Conservation (phyloP, 1,139 yeast genomes). For the Yamadazyma kanchanaburiensis region DNA sequence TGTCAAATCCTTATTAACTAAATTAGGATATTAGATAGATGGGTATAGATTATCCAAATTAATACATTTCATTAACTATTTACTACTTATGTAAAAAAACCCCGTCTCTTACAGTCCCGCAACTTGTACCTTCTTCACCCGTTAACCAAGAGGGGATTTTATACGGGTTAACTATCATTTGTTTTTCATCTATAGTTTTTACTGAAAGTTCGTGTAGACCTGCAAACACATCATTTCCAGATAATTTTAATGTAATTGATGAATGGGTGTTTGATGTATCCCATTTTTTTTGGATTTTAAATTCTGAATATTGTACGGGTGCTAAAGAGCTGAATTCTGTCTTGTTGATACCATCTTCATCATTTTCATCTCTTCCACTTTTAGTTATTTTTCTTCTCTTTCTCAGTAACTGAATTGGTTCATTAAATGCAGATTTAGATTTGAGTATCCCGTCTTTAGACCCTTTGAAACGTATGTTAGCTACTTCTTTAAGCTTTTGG, state of each 20-base stretch:
- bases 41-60: no score
- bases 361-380: constrained; percentile 5
- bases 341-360: constrained; percentile 13
- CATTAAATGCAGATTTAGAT: constrained; percentile 36
- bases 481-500: constrained; percentile 12
- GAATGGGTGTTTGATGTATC: constrained; percentile 11
- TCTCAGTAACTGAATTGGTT: constrained; percentile 15
- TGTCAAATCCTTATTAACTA: constrained; percentile 25
- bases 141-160: constrained; percentile 73
- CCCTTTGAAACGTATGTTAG: constrained; percentile 60
- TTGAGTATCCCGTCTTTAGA: constrained; percentile 27
- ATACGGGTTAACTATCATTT: constrained; percentile 49
- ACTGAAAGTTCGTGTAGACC: constrained; percentile 76
- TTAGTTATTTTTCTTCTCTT: constrained; percentile 2
- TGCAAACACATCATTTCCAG: constrained; percentile 77
- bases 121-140: constrained; percentile 62
- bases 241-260: constrained; percentile 46
- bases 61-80: constrained; percentile 2
- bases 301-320: constrained; percentile 53
- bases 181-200: constrained; percentile 18
- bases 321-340: constrained; percentile 45
- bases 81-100: constrained; percentile 13
- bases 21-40: constrained; percentile 23
- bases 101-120: constrained; percentile 50
- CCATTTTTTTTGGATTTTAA: constrained; percentile 28